Conservation (phyloP, 2,329 filamentous ascomycete genomes). For the Alternaria brassicicola region DNA sequence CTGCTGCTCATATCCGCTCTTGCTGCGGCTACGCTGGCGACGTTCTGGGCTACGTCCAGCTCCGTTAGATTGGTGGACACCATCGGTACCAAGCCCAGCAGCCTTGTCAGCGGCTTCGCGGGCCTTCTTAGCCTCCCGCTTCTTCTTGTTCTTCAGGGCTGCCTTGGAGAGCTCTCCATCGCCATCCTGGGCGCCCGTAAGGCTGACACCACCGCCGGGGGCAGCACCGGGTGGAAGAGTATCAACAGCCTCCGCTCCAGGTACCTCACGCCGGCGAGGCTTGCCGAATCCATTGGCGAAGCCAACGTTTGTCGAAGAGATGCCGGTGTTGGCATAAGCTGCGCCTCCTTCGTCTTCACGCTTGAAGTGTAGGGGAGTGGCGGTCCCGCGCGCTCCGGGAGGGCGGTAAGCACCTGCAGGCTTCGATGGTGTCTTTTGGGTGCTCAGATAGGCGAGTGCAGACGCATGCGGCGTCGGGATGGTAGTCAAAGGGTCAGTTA, state of each 20-base stretch:
- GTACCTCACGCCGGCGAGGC: conserved; percentile 76
- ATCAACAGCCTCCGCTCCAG: conserved; percentile 78
- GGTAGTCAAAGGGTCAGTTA: conserved; percentile 73
- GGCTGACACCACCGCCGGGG: conserved; percentile 68
- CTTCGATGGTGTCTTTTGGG: conserved; percentile 93
- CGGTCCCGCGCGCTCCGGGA: conserved; percentile 86
- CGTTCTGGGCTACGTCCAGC: conserved; percentile 69
- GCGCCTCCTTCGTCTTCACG: conserved; percentile 95
- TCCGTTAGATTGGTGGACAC: conserved; percentile 34
- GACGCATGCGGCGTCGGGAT: conserved; percentile 82
- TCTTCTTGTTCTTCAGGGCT: conserved; percentile 97
- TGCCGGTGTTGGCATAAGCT: conserved; percentile 82
- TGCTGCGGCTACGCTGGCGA: conserved; percentile 61
- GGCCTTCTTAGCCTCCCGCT: conserved; percentile 89
- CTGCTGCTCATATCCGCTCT: conserved; percentile 36
- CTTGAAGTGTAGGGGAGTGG: conserved; percentile 93
- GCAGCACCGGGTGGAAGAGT: conserved; percentile 71
- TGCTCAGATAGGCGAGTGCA: conserved; percentile 79
- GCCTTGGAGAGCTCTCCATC: conserved; percentile 82
- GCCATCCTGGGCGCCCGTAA: conserved; percentile 68
- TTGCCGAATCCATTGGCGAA: conserved; percentile 79
- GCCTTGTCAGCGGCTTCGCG: conserved; percentile 72
- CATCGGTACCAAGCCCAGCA: conserved; percentile 41
- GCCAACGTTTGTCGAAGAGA: conserved; percentile 62
- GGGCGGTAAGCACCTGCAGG: conserved; percentile 96